Evolutionary conservation across 2,329 filamentous ascomycete species (phyloP), one percentile per base, ranked within the genome.

Genomic region (Akanthomyces uredinophilus): DNA sequence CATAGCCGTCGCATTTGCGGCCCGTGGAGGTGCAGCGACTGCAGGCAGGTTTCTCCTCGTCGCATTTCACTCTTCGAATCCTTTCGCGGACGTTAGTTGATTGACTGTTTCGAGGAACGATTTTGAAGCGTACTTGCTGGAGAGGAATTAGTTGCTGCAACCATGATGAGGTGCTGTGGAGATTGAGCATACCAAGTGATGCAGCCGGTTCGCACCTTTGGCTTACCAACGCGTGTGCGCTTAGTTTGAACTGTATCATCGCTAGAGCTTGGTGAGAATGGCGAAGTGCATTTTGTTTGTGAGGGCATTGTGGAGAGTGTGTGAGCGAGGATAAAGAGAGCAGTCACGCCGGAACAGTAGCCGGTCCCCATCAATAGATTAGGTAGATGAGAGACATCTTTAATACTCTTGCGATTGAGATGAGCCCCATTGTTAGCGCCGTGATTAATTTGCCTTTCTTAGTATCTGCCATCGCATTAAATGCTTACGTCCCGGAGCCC

Each of bases 1-100:
- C 72, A 66, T 78, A 77, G 51, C 73, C 73, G 62, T 75, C 73
- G 61, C 73, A 75, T 58, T 67, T 71, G 29, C 72, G 68, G 4
- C 73, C 72, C 4, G 72, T 74, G 4, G 70, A 71, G 14, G 69
- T 70, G 65, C 74, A 76, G 37, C 71, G 69, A 22, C 70, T 63
- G 43, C 59, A 61, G 7, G 50, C 39, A 1, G 59, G 59, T 7
- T 32, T 29, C 5, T 35, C 59, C 49, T 61, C 59, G 41, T 61
- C 59, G 50, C 59, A 61, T 53, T 61, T 61, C 22, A 61, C 58
- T n/a, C 58, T 24, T 60, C 74, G 69, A 41, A 74, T 76, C 66
- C 73, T 74, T 39, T 5, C 47, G 49, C 1, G 11, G 4, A 14
- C 41, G 37, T 39, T 64, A 49, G 61, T 52, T 54, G 53, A 50